A percentile compares a stretch with the other conserved stretches of the same genome.
Evolutionary conservation across 2,329 filamentous ascomycete species (phyloP).

Genomic region (Nemania sp.): DNA sequence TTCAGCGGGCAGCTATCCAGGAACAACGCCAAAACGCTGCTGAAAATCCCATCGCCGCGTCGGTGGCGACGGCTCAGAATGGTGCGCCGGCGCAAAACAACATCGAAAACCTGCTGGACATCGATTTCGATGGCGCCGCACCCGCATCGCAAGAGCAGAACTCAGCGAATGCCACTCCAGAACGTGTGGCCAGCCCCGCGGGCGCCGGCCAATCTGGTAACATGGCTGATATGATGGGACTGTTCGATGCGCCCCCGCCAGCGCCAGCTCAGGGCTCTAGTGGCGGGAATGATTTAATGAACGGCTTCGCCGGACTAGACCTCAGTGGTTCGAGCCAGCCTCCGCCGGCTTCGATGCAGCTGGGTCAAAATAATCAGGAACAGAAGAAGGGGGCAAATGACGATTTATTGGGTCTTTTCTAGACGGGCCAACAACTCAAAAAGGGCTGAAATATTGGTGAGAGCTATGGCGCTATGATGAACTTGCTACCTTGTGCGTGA

Average conservation of each 20-base stretch:
- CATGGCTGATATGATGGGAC: conserved; percentile 68
- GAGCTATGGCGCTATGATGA: too few relatives aligned
- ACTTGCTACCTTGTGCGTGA: too few relatives aligned
- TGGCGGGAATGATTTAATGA: conserved; percentile 77
- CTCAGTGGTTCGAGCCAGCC: conserved; percentile 68
- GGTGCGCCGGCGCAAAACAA: conserved; percentile 68
- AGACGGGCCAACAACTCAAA: too few relatives aligned
- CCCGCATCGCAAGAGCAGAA: conserved; percentile 78
- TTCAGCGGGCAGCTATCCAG: conserved; percentile 94
- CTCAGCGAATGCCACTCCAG: conserved; percentile 62
- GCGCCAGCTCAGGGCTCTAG: conserved; percentile 52
- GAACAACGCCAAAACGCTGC: conserved; percentile 90
- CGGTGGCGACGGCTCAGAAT: conserved; percentile 70
- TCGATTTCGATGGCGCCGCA: conserved; percentile 91
- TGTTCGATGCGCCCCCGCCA: conserved; percentile 69
- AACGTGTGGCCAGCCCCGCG: conserved; percentile 67
- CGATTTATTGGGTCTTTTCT: conserved; percentile 64
- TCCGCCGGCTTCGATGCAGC: conserved; percentile 64
- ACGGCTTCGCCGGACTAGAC: conserved; percentile 82
- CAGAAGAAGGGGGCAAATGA: conserved; percentile 54
- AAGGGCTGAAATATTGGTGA: too few relatives aligned
- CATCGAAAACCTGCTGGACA: conserved; percentile 92
- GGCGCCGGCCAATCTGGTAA: conserved; percentile 46
- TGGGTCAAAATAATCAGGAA: conserved; percentile 45
- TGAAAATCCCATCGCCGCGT: conserved; percentile 92